Evolutionary conservation across 106 monocot species (phyloP).

Genomic region (Dactylorhiza incarnata): DNA sequence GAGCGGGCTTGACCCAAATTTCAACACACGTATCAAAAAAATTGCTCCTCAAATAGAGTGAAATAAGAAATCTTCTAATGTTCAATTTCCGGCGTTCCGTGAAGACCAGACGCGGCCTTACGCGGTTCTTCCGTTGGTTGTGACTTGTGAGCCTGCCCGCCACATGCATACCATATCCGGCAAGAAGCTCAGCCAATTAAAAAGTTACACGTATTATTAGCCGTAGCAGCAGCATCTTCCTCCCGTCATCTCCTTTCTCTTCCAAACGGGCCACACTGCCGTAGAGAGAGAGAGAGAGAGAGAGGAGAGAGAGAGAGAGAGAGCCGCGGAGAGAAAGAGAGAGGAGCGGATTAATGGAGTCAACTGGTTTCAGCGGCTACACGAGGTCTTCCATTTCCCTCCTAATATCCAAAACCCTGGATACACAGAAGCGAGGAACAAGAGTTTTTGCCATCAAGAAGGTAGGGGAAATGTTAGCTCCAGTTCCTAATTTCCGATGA

Average conservation of each 20-base stretch:
- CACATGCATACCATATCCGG: not conserved
- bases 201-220: not conserved
- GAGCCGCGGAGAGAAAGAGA: not conserved
- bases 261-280: not conserved
- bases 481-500: not conserved
- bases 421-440: not conserved
- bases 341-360: slow-evolving; percentile 4
- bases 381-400: not conserved
- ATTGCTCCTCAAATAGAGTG: too few species aligned
- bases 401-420: not conserved
- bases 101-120: too few species aligned
- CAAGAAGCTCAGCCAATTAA: not conserved
- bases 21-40: too few species aligned
- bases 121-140: too few species aligned
- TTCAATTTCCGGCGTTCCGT: too few species aligned
- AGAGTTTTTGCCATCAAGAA: not conserved
- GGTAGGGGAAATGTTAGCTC: not conserved
- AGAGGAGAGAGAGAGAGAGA: slow-evolving; percentile 1
- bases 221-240: not conserved
- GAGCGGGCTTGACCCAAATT: too few species aligned
- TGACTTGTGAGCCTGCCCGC: too few species aligned
- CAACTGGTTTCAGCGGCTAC: not conserved
- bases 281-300: not conserved
- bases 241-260: not conserved
- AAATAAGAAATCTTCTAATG: too few species aligned